Conservation (phyloP, 75 land plant genomes). For the Sequoia sempervirens region DNA sequence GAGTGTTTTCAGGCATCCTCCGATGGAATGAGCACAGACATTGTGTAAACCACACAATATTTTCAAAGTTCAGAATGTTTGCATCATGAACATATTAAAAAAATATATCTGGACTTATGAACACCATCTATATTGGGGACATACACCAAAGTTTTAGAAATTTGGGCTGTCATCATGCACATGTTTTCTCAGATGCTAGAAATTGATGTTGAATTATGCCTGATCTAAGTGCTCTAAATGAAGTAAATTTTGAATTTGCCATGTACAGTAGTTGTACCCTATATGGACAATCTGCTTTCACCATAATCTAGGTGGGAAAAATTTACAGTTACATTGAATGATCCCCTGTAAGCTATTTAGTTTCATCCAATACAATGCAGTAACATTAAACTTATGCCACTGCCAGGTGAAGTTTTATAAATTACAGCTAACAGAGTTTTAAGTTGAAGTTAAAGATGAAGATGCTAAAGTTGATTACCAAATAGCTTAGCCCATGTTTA, state of each 20-base stretch:
- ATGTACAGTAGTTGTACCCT: not conserved
- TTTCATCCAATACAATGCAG: not conserved
- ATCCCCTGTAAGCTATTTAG: not conserved
- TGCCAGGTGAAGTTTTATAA: not conserved
- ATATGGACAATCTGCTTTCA: not conserved
- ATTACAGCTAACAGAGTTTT: not conserved
- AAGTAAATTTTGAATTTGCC: no score
- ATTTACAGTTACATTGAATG: not conserved
- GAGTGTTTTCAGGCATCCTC: not conserved
- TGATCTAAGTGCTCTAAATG: not conserved
- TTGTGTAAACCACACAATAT: not conserved
- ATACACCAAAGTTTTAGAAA: not conserved
- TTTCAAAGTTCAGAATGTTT: not conserved
- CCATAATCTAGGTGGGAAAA: not conserved
- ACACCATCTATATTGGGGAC: not conserved
- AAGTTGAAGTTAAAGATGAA: not conserved
- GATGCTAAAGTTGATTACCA: not conserved
- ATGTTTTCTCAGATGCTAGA: not conserved
- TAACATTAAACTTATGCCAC: not conserved
- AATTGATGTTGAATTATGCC: not conserved
- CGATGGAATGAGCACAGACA: not conserved
- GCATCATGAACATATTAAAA: not conserved
- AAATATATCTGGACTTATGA: not conserved
- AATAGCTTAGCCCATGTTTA: not conserved
- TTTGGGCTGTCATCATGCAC: not conserved